These are phyloP conservation scores for Aschersonia sp. DNA, from an alignment of 2,329 filamentous ascomycete genomes.

Conservation along the genomic window DNA sequence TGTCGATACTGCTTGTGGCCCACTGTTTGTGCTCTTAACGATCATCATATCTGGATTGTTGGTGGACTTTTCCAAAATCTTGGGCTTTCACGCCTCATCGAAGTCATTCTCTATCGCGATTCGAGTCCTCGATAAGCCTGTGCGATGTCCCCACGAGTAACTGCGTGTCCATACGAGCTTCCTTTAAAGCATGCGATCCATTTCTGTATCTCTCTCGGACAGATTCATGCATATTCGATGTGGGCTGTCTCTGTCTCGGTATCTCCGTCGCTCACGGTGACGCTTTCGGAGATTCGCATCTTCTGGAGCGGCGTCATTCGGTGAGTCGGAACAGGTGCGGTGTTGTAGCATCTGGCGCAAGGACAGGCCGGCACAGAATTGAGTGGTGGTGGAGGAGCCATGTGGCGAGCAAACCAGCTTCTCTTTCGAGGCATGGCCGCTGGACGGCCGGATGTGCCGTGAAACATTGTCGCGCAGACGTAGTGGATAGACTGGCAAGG, in stretches of 20 bases:
- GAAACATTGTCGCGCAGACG: too few relatives aligned
- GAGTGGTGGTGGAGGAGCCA: slow-evolving; percentile 22
- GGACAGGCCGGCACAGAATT: slow-evolving; percentile 18
- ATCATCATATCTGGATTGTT: too few relatives aligned
- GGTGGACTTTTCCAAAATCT: too few relatives aligned
- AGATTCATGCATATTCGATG: not conserved
- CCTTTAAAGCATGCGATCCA: not conserved
- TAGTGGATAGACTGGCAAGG: too few relatives aligned
- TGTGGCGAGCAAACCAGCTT: slow-evolving; percentile 26
- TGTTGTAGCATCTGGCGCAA: slow-evolving; percentile 13
- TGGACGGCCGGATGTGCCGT: not conserved
- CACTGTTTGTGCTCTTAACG: too few relatives aligned
- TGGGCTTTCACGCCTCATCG: too few relatives aligned
- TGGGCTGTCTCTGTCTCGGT: not conserved
- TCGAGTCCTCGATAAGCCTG: too few relatives aligned
- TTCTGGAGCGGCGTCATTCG: not conserved
- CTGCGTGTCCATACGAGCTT: too few relatives aligned
- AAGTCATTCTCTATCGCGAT: too few relatives aligned
- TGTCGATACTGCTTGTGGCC: too few relatives aligned
- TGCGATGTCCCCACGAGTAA: too few relatives aligned
- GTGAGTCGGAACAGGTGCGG: not conserved
- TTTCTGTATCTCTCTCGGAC: not conserved
- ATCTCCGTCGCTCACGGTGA: not conserved
- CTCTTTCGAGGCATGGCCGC: slow-evolving; percentile 9
- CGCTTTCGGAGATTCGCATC: not conserved